A percentile compares a stretch with the other conserved stretches of the same genome.
Evolutionary conservation across 345 rosid genomes (phyloP).

Genomic region (Brassica cretica): DNA sequence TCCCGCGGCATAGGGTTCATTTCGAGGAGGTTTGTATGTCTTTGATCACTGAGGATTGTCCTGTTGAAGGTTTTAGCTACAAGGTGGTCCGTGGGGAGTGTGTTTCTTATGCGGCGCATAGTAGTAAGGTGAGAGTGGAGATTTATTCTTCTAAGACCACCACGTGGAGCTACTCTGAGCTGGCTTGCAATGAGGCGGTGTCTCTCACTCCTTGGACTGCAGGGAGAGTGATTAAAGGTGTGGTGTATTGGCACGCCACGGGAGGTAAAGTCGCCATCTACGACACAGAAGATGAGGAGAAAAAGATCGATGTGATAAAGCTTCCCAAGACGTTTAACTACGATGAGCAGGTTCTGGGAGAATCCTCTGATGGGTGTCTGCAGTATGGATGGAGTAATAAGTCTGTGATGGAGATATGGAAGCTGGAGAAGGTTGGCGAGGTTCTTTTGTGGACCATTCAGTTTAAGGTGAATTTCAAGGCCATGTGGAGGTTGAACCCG

Average conservation of each 20-base stretch:
- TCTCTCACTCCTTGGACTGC: constrained; percentile 54
- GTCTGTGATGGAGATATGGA: constrained; percentile 56
- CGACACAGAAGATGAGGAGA: constrained; percentile 46
- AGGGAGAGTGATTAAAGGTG: constrained; percentile 50
- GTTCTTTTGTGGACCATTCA: constrained; percentile 44
- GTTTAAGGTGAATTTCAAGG: constrained; percentile 49
- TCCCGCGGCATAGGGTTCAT: constrained; percentile 59
- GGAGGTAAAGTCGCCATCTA: constrained; percentile 53
- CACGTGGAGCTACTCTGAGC: constrained; percentile 58
- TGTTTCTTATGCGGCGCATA: constrained; percentile 36
- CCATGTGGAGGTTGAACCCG: constrained; percentile 55
- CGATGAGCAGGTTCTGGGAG: constrained; percentile 59
- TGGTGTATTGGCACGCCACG: constrained; percentile 57
- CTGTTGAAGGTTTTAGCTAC: constrained; percentile 44
- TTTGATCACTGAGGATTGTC: constrained; percentile 50
- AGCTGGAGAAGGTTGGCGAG: constrained; percentile 42
- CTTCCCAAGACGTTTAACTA: constrained; percentile 52
- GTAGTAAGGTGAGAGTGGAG: constrained; percentile 48
- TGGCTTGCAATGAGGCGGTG: constrained; percentile 45
- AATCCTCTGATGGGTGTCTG: constrained; percentile 54
- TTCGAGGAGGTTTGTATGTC: constrained; percentile 61
- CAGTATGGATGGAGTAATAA: constrained; percentile 60
- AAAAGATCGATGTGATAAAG: constrained; percentile 41
- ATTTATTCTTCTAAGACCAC: constrained; percentile 52
- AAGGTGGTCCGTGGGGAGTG: constrained; percentile 63